Percentiles rank a stretch among this genome's conserved stretches.
phyloP scores from a whole-genome alignment of 768 basidiomycete genomes.

The Lyophyllum semitale region DNA sequence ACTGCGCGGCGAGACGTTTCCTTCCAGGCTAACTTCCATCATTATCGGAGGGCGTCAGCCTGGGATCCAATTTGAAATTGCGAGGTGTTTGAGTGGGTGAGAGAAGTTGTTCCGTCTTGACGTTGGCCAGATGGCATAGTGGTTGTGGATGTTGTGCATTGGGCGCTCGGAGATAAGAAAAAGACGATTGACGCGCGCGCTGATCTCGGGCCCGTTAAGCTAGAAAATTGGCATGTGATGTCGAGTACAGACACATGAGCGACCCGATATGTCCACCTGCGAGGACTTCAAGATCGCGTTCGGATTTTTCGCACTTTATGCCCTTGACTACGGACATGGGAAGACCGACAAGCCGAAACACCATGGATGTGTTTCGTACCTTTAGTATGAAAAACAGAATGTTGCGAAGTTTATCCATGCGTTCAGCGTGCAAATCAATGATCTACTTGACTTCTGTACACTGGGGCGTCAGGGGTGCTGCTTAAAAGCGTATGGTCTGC shows the following conservation, averaged over 20 bases:
- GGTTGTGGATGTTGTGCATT: neutral
- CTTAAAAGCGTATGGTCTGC: neutral
- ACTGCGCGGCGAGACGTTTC: neutral
- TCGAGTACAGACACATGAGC: neutral
- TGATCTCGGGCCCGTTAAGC: slow-evolving; percentile 17
- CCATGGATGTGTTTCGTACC: neutral
- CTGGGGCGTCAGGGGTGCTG: neutral
- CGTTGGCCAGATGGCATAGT: neutral
- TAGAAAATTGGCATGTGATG: neutral
- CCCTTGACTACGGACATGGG: slow-evolving; percentile 6
- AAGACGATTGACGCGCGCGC: slow-evolving; percentile 8
- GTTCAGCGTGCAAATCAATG: neutral
- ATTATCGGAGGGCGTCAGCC: slow-evolving; percentile 1
- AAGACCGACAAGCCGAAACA: slow-evolving; percentile 7
- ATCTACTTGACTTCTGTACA: neutral
- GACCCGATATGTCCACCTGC: neutral
- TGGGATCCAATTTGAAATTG: neutral
- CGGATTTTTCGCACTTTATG: neutral
- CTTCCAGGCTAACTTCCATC: neutral
- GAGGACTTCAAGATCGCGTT: too few relatives aligned
- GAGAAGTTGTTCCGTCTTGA: neutral
- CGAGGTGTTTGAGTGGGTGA: neutral
- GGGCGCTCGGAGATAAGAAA: slow-evolving; percentile 13
- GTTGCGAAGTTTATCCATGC: slow-evolving; percentile 8
- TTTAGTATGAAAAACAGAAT: neutral